phyloP scores from a whole-genome alignment of 2,329 filamentous ascomycete genomes.

The Aspergillus costaricaensis region DNA sequence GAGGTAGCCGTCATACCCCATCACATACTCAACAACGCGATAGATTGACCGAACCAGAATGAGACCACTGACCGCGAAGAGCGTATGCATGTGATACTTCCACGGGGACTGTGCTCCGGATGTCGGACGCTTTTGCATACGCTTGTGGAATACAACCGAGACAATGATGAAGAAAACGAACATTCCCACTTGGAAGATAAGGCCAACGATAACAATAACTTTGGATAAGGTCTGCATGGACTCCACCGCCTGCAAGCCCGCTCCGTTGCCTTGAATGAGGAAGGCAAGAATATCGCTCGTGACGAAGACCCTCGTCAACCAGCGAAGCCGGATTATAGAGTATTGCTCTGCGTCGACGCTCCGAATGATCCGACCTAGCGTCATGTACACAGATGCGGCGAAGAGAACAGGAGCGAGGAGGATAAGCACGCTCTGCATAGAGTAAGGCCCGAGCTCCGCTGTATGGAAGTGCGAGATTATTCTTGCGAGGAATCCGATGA shows the following conservation, averaged over 20 bases:
- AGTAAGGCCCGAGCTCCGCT: slow-evolving; percentile 32
- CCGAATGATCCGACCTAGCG: slow-evolving; percentile 49
- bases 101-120: slow-evolving; percentile 11
- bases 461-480: slow-evolving; percentile 25
- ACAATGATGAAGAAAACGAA: slow-evolving; percentile 30
- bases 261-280: slow-evolving; percentile 42
- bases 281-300: slow-evolving; percentile 52
- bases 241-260: slow-evolving; percentile 24
- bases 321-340: slow-evolving; percentile 46
- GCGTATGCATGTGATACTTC: slow-evolving; percentile 20
- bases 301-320: slow-evolving; percentile 53
- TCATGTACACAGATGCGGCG: slow-evolving; percentile 55
- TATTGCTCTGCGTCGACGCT: slow-evolving; percentile 44
- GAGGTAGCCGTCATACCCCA: slow-evolving; percentile 46
- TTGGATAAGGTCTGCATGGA: slow-evolving; percentile 10
- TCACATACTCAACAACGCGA: slow-evolving; percentile 52
- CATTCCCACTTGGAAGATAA: slow-evolving; percentile 30
- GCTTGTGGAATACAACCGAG: slow-evolving; percentile 24
- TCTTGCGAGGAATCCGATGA: slow-evolving; percentile 30
- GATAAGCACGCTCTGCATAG: slow-evolving; percentile 49
- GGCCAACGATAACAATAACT: slow-evolving; percentile 24
- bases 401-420: slow-evolving; percentile 53
- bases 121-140: slow-evolving; percentile 19
- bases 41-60: slow-evolving; percentile 50
- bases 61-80: slow-evolving; percentile 29